Base-by-base conservation (phyloP, 1,284 basidiomycete genomes). In the Rhodotorula sp. region DNA sequence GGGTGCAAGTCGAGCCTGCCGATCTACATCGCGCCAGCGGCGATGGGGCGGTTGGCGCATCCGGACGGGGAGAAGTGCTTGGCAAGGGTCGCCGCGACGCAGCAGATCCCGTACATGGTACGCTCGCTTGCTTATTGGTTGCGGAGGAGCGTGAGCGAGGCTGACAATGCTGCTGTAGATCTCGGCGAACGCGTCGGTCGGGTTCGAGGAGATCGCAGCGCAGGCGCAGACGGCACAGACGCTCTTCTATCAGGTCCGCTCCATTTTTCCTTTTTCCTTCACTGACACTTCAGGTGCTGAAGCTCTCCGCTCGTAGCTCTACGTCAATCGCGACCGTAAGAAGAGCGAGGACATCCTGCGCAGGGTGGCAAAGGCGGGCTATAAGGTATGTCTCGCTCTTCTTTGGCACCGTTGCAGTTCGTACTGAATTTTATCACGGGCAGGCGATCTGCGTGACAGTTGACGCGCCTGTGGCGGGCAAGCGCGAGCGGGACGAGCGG, bases 401-500 rank as follows among this genome's bases (percentile, higher is more conserved):
- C 17, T 37, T 10, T 34, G 7, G 7, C 32, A 5, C 22, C 13
- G 10, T 29, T 44, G 5, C 21, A 17, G 25, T 5, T 25, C 12
- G 19, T 21, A 25, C 53, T 10, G 21, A 27, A 13, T 29, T n/a
- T 39, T 19, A 6, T 41, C n/a, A 8, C 13, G 6, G 6, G 22
- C 34, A 67, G 66, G 93, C 92, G 1, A 91, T 97, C 66, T 92
- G 93, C 81, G 83, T 97, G 57, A 97, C 94, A 0, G 94, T 95
- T 6, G 94, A 97, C 82, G 92, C 93, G 9, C 85, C 92, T 9
- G 88, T 92, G 15, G 86, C 91, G 13, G 91, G 93, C 22, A 94
- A 94, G 79, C 86, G 94, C 53, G 94, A 97, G 82, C 82, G 87
- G 58, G 94, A 97, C 78, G 81, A 85, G 78, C 79, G 85, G 13